Evolutionary conservation across 495 filamentous ascomycete genomes (phyloP), one percentile per base, ranked within the genome.

Genomic region (Aspergillus leporis): DNA sequence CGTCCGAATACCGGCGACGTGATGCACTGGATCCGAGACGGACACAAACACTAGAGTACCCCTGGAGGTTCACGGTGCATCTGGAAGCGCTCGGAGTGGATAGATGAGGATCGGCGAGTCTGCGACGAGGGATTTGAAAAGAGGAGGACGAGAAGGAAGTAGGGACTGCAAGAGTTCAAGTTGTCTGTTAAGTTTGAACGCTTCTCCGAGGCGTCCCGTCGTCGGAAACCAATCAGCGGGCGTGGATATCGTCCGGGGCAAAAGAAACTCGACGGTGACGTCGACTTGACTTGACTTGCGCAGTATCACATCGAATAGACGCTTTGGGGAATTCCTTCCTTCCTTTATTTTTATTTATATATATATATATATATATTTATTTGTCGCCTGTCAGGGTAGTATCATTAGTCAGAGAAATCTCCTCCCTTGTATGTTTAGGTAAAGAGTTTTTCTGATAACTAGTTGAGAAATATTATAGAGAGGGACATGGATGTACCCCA

Each of bases 141-240:
- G 34, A 55, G 4, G 34, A 10, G 48, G 59, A 51, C 19, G 40
- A 40, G 38, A 34, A 28, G 32, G 32, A 22, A 41, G 43, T n/a
- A 21, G 31, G 21, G 28, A 21, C 3, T 31, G 18, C 23, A 5
- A 25, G 19, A 46, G 16, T 10, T 52, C 45, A 18, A 43, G 40
- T 21, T 30, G 32, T 40, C 10, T 16, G n/a, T 32, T 14, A 14
- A n/a, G 16, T 30, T 18, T 19, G 25, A 16, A n/a, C 6, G 48
- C 22, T 61, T 61, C 57, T 61, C 64, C 64, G 64, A 59, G 28
- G 61, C 56, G 19, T 64, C 64, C 64, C 64, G 64, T 60, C 51
- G 61, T 34, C 46, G 50, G 53, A 51, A 25, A 41, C 64, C 64
- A 66, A 66, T 66, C 64, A 66, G 22, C 34, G n/a, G 2, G 16